Evolutionary conservation across 257 asterid genomes (phyloP).

Genomic region (Anisodus tanguticus): DNA sequence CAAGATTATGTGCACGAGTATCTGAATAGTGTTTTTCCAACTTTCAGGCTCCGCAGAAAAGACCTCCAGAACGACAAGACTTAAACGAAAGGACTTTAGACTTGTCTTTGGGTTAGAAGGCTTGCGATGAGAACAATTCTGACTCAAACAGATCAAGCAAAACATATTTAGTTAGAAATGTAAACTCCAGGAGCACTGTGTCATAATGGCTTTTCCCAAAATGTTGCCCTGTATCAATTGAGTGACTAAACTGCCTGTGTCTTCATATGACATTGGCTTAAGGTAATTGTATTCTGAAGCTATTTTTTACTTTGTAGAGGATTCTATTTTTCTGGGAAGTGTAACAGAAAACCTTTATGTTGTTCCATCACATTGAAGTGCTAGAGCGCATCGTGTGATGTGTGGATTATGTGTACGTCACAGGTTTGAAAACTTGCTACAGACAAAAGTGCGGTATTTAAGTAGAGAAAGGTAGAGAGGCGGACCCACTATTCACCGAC

Average conservation of each 20-base stretch:
- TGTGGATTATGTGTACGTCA: not conserved
- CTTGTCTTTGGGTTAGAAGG: conserved; percentile 78
- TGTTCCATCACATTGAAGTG: conserved; percentile 10
- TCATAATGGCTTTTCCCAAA: conserved; percentile 5
- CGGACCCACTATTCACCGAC: not conserved
- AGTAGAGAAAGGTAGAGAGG: not conserved
- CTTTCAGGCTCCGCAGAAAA: conserved; percentile 49
- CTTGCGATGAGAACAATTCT: conserved; percentile 48
- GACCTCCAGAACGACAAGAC: conserved; percentile 62
- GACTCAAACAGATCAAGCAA: conserved; percentile 46
- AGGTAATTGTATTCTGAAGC: not conserved
- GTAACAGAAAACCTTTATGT: not conserved
- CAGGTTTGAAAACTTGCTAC: not conserved
- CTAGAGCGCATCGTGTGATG: not conserved
- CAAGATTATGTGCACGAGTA: not conserved
- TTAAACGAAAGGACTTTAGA: conserved; percentile 79
- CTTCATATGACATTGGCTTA: not conserved
- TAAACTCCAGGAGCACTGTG: not conserved
- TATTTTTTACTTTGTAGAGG: conserved; percentile 16
- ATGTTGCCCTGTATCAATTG: not conserved
- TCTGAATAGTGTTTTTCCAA: conserved; percentile 27
- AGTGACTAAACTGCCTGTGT: conserved; percentile 22
- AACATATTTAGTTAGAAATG: conserved; percentile 37
- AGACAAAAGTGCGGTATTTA: not conserved
- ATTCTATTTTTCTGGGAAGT: not conserved